Base-by-base conservation (phyloP, 1,284 basidiomycete species). In the Ustilago trichophora region DNA sequence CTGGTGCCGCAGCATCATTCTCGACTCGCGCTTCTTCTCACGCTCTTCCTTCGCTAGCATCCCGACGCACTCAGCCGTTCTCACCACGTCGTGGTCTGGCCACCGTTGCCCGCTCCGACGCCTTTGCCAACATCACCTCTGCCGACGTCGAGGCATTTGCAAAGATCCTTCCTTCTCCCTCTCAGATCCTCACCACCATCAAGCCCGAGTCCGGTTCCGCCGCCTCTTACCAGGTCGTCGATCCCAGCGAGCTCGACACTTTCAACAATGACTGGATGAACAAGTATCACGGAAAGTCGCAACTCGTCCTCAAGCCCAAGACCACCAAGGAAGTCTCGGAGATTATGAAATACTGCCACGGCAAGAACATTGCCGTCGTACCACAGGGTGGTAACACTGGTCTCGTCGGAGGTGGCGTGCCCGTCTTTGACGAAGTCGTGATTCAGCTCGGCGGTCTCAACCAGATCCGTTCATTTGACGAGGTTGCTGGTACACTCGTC, bases 311-410 rank as follows among this genome's bases (percentile, higher is more conserved):
- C 62, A 92, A 91, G 82, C 95, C 95, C 12, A 91, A 89, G 77
- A 89, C 90, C 2, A 91, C 92, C 0, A 83, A 91, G 69, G 89
- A 98, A 83, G 92, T 98, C 76, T 90, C 90, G 76, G 85, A 90
- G 66, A 90, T 98, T 40, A 64, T 81, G 59, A 72, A 70, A 42
- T 72, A 79, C 55, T 81, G 79, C 67, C 51, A 68, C 46, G 38
- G 60, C 31, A 71, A 76, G 24, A 66, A 70, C 44, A 63, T 82
- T 9, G 79, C 90, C 16, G 87, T 98, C 42, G 93, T 97, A 1
- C 96, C 96, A 1, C 96, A 99, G 83, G 95, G 96, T 44, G 96
- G 96, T 25, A 99, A 98, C 84, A 99, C 96, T 0, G 96, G 96
- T 19, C 87, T 99, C 10, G 96, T 98, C 24, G 87, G 96, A n/a